Percentiles rank a stretch among this genome's conserved stretches.
These are phyloP conservation scores for Neoarthrinium moseri DNA, from an alignment of 2,329 filamentous ascomycete genomes.

Conservation along the genomic window DNA sequence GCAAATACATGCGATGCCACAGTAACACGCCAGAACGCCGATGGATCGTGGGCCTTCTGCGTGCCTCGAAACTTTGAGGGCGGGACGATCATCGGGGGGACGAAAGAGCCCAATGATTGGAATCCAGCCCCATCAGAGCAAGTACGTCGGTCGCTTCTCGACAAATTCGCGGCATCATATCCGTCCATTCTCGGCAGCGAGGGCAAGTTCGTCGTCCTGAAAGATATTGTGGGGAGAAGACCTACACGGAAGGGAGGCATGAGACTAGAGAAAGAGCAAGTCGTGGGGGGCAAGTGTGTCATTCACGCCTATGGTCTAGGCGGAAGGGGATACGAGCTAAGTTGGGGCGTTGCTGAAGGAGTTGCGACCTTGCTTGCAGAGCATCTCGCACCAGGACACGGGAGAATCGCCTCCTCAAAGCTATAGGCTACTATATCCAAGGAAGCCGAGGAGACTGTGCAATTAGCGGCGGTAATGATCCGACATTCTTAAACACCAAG, in stretches of 20 bases:
- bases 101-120: constrained; percentile 61
- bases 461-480: too few species aligned
- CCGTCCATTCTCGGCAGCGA: constrained; percentile 23
- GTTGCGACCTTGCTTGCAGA: constrained; percentile 38
- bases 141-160: constrained; percentile 46
- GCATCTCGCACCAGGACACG: too few species aligned
- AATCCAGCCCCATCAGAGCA: constrained; percentile 44
- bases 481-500: too few species aligned
- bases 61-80: constrained; percentile 61
- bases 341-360: constrained; percentile 57
- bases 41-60: constrained; percentile 62
- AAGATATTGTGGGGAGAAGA: constrained; percentile 44
- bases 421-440: too few species aligned
- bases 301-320: constrained; percentile 61
- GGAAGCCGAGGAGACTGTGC: too few species aligned
- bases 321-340: constrained; percentile 60
- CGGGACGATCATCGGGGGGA: constrained; percentile 66
- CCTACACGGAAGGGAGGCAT: constrained; percentile 46
- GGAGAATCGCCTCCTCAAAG: too few species aligned
- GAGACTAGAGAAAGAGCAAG: constrained; percentile 50
- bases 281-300: constrained; percentile 26
- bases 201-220: constrained; percentile 31
- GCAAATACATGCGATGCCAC: constrained; percentile 30
- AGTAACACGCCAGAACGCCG: constrained; percentile 60
- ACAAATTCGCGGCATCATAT: constrained; percentile 26